These are phyloP conservation scores for Prunella vulgaris DNA, from an alignment of 257 asterid genomes.

Conservation along the genomic window DNA sequence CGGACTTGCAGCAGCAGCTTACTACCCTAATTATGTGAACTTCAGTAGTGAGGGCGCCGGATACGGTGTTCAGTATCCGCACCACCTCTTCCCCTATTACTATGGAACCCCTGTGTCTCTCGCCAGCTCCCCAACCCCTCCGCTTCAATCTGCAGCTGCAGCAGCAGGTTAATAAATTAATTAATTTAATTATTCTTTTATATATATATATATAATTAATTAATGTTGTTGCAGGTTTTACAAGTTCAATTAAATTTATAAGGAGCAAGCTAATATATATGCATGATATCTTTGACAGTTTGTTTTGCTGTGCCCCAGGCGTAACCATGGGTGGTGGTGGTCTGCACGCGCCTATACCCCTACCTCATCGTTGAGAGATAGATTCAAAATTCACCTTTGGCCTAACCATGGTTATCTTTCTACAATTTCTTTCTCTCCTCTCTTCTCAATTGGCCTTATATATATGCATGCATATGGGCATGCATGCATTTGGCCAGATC, in stretches of 20 bases:
- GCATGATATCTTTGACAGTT: constrained; percentile 84
- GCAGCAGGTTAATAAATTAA: too few relatives aligned
- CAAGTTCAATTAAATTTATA: too few relatives aligned
- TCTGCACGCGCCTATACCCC: constrained; percentile 59
- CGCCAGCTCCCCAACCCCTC: constrained; percentile 65
- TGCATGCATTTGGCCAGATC: too few relatives aligned
- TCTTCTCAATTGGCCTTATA: constrained; percentile 30
- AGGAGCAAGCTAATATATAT: too few relatives aligned
- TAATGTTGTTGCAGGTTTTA: too few relatives aligned
- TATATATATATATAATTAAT: too few relatives aligned
- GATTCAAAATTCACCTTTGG: constrained; percentile 47
- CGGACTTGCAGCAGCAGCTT: constrained; percentile 50
- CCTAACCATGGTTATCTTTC: constrained; percentile 87
- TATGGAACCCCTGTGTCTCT: constrained; percentile 71
- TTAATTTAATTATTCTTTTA: too few relatives aligned
- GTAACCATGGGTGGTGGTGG: constrained; percentile 57
- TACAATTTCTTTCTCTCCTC: constrained; percentile 9
- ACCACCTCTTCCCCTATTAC: constrained; percentile 74
- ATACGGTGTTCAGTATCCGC: constrained; percentile 70
- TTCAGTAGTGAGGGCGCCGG: constrained; percentile 55
- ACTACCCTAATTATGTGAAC: constrained; percentile 78
- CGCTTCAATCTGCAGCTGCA: too few relatives aligned
- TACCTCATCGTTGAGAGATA: constrained; percentile 63
- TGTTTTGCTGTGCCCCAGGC: constrained; percentile 99
- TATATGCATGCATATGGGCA: constrained; percentile 38